Evolutionary conservation across 352 stramenopile species (phyloP).

Genomic region (Phytophthora pinifolia): DNA sequence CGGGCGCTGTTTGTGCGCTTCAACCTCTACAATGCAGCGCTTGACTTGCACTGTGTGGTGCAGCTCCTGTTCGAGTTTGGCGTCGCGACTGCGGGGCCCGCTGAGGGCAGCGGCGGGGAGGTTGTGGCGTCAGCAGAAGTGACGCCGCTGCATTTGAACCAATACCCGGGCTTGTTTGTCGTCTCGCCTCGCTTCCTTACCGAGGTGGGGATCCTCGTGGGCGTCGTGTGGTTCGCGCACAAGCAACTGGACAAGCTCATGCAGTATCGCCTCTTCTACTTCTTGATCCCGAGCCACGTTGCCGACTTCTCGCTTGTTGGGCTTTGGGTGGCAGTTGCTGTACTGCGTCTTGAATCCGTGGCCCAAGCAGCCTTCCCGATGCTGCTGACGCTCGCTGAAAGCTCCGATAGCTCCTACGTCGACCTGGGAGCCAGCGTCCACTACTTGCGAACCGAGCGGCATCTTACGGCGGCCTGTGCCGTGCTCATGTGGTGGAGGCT

Average conservation of each 20-base stretch:
- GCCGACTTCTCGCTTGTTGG: conserved; percentile 53
- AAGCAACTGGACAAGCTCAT: conserved; percentile 54
- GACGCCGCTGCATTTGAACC: conserved; percentile 48
- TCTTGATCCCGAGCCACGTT: conserved; percentile 50
- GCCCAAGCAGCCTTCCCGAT: conserved; percentile 37
- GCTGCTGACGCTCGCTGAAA: conserved; percentile 33
- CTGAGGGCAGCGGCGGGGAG: conserved; percentile 26
- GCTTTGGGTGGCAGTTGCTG: conserved; percentile 41
- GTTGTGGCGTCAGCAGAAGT: conserved; percentile 33
- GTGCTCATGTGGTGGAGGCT: conserved; percentile 69
- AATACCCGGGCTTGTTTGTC: conserved; percentile 45
- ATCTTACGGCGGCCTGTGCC: conserved; percentile 36
- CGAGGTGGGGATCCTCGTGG: conserved; percentile 45
- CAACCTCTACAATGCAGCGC: conserved; percentile 63
- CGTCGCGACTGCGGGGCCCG: conserved; percentile 18
- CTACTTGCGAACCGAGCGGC: conserved; percentile 36
- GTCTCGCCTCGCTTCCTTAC: conserved; percentile 51
- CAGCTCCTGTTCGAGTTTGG: conserved; percentile 63
- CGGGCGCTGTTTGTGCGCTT: conserved; percentile 58
- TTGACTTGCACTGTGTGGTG: conserved; percentile 49
- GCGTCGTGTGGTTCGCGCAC: conserved; percentile 44
- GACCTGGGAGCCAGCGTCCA: conserved; percentile 32
- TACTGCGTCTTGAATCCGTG: conserved; percentile 36
- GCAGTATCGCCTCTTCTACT: conserved; percentile 67
- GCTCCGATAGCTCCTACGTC: conserved; percentile 34